A percentile compares a stretch with the other conserved stretches of the same genome.
Evolutionary conservation across 75 land plant species (phyloP).

Genomic region (Ceratopteris richardii): DNA sequence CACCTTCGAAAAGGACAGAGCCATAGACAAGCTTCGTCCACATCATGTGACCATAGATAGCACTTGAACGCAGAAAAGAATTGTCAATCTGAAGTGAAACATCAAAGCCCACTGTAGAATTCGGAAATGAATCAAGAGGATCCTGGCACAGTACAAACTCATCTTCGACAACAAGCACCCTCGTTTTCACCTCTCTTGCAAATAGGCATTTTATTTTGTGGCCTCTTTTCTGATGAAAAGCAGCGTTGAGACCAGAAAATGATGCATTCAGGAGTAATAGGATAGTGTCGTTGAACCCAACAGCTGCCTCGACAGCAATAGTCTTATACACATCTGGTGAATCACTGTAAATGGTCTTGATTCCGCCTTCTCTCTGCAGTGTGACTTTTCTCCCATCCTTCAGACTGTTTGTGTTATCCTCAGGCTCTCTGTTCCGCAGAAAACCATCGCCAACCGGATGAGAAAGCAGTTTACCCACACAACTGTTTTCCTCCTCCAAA

Average conservation of each 20-base stretch:
- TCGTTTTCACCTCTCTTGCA: not conserved
- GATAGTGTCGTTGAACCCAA: not conserved
- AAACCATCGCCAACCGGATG: too few species aligned
- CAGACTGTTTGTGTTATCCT: too few species aligned
- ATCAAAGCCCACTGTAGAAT: not conserved
- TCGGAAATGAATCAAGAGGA: not conserved
- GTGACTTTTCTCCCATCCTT: not conserved
- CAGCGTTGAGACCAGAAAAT: not conserved
- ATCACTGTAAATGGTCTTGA: not conserved
- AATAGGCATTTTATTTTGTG: not conserved
- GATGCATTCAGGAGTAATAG: not conserved
- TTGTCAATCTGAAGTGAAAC: not conserved
- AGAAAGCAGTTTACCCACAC: too few species aligned
- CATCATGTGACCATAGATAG: slow-evolving; percentile 1
- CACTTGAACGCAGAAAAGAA: not conserved
- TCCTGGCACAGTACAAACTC: not conserved
- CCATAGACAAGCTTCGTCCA: slow-evolving; percentile 14
- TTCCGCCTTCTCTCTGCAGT: not conserved
- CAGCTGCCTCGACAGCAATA: not conserved
- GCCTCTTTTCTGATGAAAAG: too few species aligned
- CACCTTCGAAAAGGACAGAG: not conserved
- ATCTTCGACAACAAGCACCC: not conserved
- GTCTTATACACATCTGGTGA: not conserved
- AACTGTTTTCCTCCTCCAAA: too few species aligned
- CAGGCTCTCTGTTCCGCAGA: too few species aligned